phyloP scores from a whole-genome alignment of 2,329 filamentous ascomycete species.

The Ceratocystis ficicola region DNA sequence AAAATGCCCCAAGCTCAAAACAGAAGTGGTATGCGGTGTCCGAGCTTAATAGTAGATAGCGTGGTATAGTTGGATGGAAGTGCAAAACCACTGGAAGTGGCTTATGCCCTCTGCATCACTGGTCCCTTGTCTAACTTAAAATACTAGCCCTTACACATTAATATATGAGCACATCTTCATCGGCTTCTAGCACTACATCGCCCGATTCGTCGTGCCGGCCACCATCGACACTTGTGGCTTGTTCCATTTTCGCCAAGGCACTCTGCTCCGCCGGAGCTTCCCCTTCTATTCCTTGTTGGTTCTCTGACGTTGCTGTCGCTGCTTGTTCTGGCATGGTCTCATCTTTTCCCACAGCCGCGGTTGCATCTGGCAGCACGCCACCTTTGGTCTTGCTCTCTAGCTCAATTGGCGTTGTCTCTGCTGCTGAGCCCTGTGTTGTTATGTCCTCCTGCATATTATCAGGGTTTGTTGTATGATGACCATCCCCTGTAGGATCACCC shows the following conservation, averaged over 20 bases:
- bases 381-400: not conserved
- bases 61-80: too few relatives aligned
- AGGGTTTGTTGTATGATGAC: not conserved
- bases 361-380: not conserved
- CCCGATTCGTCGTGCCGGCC: slow-evolving; percentile 53
- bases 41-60: too few relatives aligned
- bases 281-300: not conserved
- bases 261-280: not conserved
- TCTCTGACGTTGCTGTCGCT: slow-evolving; percentile 23
- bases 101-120: not conserved
- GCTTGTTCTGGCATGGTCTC: not conserved
- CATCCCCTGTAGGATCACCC: not conserved
- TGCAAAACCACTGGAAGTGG: too few relatives aligned
- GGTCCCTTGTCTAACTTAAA: not conserved
- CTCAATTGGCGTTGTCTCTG: not conserved
- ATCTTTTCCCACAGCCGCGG: not conserved
- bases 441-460: not conserved
- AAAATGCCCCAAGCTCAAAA: too few relatives aligned
- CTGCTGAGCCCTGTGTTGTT: not conserved
- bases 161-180: slow-evolving; percentile 87
- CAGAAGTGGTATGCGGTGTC: too few relatives aligned
- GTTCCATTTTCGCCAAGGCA: not conserved
- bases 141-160: slow-evolving; percentile 32
- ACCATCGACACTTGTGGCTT: not conserved
- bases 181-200: slow-evolving; percentile 69